Base-by-base conservation (phyloP, 345 rosid species). In the Triadica sebifera region DNA sequence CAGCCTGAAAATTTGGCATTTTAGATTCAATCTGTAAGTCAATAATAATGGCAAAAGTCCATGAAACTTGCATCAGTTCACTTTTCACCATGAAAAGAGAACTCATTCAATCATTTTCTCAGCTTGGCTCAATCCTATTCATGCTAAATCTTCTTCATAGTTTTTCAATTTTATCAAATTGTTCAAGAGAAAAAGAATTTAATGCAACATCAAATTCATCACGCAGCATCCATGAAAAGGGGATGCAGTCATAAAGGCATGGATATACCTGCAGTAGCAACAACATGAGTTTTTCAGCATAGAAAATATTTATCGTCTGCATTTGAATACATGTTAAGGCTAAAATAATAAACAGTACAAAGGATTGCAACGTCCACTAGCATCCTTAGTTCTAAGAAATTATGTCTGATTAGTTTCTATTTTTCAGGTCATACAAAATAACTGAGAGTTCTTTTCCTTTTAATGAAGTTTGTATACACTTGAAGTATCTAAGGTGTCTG, bases 221-320 rank as follows among this genome's bases (percentile, higher is more conserved):
- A 29, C 22, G 29, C 25, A 17, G 11, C 9, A 8, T n/a, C 17
- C 69, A 2, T 9, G 17, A 58, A 57, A 15, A 16, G 15, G 51
- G 20, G 19, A n/a, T 69, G 39, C 58, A 71, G 65, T 78, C 79
- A 81, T 81, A 81, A 81, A 74, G 84, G 81, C 75, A 74, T 73
- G 0, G 81, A 81, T 49, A 53, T 73, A 57, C 81, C 84, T 81
- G 78, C 75, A 22, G 38, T 52, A 67, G 5, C 22, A 58, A 53
- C 29, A 66, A 4, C 24, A 17, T 16, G 16, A 70, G n/a, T 47
- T 41, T 38, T 63, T 63, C 12, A 16, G 66, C 47, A 38, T 2
- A 62, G 4, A 6, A 15, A 16, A 38, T 5, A 12, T 29, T 19
- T 17, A 12, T 51, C 6, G 0, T 15, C 5, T 51, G 55, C 19